phyloP scores from a whole-genome alignment of 768 basidiomycete genomes.

The Leccinum incarnatum region DNA sequence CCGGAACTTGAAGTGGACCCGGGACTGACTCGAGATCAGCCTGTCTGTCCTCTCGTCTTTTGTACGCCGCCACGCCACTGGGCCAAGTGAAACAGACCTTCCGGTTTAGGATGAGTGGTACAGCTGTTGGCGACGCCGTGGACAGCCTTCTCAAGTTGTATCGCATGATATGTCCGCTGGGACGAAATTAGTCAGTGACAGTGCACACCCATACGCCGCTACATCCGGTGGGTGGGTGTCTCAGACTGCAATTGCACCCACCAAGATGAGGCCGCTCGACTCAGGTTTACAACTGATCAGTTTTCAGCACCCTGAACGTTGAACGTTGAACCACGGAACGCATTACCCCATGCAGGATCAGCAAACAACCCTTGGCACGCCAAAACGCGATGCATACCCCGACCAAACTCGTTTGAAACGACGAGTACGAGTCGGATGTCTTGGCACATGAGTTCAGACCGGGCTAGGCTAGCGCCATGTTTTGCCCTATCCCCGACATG shows the following conservation, averaged over 20 bases:
- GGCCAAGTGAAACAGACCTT: not conserved
- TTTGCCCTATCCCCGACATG: too few species aligned
- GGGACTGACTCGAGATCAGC: not conserved
- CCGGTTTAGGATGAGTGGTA: too few species aligned
- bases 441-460: not conserved
- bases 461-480: not conserved
- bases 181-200: not conserved
- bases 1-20: not conserved
- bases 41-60: not conserved
- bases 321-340: not conserved
- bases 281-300: not conserved
- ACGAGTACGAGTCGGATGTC: not conserved
- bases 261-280: not conserved
- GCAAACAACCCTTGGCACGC: not conserved
- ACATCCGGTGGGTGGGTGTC: not conserved
- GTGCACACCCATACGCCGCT: not conserved
- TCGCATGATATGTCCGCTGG: not conserved
- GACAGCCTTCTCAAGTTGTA: not conserved
- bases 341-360: not conserved
- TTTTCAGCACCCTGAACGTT: not conserved
- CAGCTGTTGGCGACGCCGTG: not conserved
- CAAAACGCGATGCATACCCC: not conserved
- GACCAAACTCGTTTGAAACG: not conserved
- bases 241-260: not conserved
- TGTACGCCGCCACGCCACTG: not conserved